Evolutionary conservation across 305 asterid species (phyloP).

Genomic region (Ilex paraguariensis): DNA sequence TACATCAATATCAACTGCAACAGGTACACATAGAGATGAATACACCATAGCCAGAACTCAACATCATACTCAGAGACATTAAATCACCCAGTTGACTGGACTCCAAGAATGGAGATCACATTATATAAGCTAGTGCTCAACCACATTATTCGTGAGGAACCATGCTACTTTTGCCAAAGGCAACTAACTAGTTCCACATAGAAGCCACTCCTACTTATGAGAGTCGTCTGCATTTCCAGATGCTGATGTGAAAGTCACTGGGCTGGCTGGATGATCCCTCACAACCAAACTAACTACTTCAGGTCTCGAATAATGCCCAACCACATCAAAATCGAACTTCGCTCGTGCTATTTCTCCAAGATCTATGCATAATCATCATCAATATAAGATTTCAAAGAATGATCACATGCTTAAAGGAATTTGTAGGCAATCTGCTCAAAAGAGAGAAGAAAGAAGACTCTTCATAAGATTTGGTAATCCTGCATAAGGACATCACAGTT

Average conservation of each 20-base stretch:
- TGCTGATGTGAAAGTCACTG: slow-evolving; percentile 69
- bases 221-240: slow-evolving; percentile 43
- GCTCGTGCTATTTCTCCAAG: slow-evolving; percentile 89
- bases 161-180: too few species aligned
- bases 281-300: slow-evolving; percentile 80
- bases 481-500: not conserved
- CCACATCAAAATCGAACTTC: slow-evolving; percentile 90
- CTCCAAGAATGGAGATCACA: too few species aligned
- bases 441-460: not conserved
- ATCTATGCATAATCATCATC: slow-evolving; percentile 37
- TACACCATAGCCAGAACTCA: too few species aligned
- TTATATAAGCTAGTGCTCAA: too few species aligned
- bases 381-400: not conserved
- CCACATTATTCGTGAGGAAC: too few species aligned
- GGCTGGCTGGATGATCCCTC: slow-evolving; percentile 63
- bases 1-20: too few species aligned
- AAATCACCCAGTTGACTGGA: too few species aligned
- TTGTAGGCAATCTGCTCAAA: not conserved
- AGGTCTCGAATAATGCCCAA: slow-evolving; percentile 91
- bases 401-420: not conserved
- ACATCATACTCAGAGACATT: too few species aligned
- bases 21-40: too few species aligned
- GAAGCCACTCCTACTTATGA: slow-evolving; percentile 23
- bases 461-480: not conserved
- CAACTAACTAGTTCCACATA: not conserved